Conservation (phyloP, 352 stramenopile genomes). For the Globisporangium perplexum region DNA sequence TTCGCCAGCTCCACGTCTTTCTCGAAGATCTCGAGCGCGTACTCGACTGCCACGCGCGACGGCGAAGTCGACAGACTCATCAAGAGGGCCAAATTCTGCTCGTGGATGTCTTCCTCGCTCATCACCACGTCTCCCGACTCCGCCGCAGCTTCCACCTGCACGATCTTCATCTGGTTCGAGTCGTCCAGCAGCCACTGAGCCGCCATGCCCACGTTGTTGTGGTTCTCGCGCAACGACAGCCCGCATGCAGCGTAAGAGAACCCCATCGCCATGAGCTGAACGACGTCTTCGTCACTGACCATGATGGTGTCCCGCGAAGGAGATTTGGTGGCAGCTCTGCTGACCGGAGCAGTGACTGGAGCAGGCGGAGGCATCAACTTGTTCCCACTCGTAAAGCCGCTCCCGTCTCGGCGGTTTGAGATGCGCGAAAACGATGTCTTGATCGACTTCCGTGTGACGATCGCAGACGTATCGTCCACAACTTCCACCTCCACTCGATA, state of each 20-base stretch:
- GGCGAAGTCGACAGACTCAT: conserved; percentile 54
- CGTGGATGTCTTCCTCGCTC: conserved; percentile 52
- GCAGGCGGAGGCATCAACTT: conserved; percentile 41
- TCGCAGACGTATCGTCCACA: conserved; percentile 23
- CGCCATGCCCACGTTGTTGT: conserved; percentile 60
- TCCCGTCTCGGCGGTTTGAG: conserved; percentile 18
- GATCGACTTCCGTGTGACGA: conserved; percentile 63
- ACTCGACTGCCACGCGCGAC: conserved; percentile 52
- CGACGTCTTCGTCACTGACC: conserved; percentile 74
- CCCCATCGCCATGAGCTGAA: conserved; percentile 86
- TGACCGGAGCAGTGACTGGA: conserved; percentile 10
- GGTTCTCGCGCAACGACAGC: conserved; percentile 61
- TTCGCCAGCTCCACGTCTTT: conserved; percentile 58
- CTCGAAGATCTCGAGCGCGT: conserved; percentile 59
- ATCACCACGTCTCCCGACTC: conserved; percentile 44
- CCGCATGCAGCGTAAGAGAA: conserved; percentile 83
- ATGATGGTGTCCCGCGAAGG: conserved; percentile 16
- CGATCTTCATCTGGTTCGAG: conserved; percentile 67
- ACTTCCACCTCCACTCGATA: conserved; percentile 82
- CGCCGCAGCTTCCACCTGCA: conserved; percentile 44
- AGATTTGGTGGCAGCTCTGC: conserved; percentile 1
- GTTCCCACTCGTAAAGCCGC: conserved; percentile 11
- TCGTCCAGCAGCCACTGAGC: conserved; percentile 84
- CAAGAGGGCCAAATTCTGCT: conserved; percentile 65
- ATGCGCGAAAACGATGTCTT: conserved; percentile 68